A percentile compares a stretch with the other conserved stretches of the same genome.
Conservation (phyloP, 768 basidiomycete genomes). For the Phanerodontia chrysosporium region DNA sequence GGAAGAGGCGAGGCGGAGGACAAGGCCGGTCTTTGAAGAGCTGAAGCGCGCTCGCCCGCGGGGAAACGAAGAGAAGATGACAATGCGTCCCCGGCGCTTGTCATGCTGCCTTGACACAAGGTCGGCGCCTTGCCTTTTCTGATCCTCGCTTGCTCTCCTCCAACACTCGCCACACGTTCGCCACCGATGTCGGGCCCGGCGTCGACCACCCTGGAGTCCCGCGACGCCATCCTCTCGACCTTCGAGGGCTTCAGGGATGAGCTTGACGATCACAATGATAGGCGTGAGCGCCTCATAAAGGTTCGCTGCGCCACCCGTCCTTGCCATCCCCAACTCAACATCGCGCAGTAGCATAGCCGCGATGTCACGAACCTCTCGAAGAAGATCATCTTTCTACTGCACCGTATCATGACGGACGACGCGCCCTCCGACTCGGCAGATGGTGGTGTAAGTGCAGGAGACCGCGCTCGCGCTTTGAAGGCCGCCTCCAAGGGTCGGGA, state of each 20-base stretch:
- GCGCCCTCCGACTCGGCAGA: conserved; percentile 13
- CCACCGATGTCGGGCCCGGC: conserved; percentile 5
- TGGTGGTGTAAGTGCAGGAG: conserved; percentile 16
- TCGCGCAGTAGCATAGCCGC: conserved; percentile 56
- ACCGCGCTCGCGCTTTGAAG: conserved; percentile 32
- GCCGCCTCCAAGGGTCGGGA: conserved; percentile 50
- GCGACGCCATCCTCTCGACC: conserved; percentile 22
- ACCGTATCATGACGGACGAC: conserved; percentile 58
- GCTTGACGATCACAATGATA: conserved; percentile 81
- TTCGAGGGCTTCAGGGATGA: conserved; percentile 68
- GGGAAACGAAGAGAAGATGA: background rate
- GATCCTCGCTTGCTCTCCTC: background rate
- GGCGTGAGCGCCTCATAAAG: conserved; percentile 90
- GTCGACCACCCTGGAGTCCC: conserved; percentile 8
- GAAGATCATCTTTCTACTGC: conserved; percentile 89
- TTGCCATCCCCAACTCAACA: background rate
- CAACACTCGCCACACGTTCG: background rate
- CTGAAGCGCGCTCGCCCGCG: background rate
- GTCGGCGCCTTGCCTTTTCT: background rate
- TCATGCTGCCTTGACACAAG: background rate
- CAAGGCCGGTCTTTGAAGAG: background rate
- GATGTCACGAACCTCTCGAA: conserved; percentile 92
- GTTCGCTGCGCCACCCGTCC: conserved; percentile 29
- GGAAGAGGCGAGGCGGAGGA: conserved; percentile 6
- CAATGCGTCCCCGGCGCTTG: background rate